A percentile compares a stretch with the other conserved stretches of the same genome.
Conservation (phyloP, 2,329 filamentous ascomycete species). For the Amauroascus niger region DNA sequence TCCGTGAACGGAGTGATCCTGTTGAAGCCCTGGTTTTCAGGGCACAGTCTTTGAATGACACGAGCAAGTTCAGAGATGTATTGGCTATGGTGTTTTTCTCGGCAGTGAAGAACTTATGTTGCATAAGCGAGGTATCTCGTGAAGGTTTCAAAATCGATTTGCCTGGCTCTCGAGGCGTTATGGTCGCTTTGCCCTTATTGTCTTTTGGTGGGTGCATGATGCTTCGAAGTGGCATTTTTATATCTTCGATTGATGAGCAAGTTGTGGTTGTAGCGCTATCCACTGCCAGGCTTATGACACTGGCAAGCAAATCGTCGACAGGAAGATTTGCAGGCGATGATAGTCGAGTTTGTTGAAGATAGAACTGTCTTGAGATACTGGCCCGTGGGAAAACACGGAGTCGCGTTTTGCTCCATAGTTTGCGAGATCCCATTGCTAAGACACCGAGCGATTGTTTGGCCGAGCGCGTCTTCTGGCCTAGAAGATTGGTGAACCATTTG, state of each 20-base stretch:
- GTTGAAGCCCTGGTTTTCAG: slow-evolving; percentile 1
- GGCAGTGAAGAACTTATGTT: neutral
- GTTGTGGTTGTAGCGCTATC: neutral
- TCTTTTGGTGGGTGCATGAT: neutral
- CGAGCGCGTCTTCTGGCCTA: neutral
- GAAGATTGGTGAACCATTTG: neutral
- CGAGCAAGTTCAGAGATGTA: slow-evolving; percentile 8
- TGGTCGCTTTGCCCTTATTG: neutral
- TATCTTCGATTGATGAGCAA: neutral
- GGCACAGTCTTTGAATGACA: slow-evolving; percentile 1
- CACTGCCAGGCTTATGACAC: neutral
- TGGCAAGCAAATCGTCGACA: neutral
- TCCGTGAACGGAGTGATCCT: slow-evolving; percentile 1
- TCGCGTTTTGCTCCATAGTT: neutral
- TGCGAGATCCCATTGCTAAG: neutral
- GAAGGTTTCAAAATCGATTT: slow-evolving; percentile 2
- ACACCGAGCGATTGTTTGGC: neutral
- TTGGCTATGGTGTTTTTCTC: slow-evolving; percentile 6
- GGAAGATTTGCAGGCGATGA: neutral
- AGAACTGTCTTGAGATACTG: neutral
- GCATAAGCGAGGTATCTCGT: neutral
- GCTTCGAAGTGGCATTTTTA: neutral
- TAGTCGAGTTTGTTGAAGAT: neutral
- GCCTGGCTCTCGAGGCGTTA: neutral
- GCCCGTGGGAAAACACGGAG: neutral